These are phyloP conservation scores for Ogataea trehalophila DNA, from an alignment of 805 yeast genomes.

Conservation along the genomic window DNA sequence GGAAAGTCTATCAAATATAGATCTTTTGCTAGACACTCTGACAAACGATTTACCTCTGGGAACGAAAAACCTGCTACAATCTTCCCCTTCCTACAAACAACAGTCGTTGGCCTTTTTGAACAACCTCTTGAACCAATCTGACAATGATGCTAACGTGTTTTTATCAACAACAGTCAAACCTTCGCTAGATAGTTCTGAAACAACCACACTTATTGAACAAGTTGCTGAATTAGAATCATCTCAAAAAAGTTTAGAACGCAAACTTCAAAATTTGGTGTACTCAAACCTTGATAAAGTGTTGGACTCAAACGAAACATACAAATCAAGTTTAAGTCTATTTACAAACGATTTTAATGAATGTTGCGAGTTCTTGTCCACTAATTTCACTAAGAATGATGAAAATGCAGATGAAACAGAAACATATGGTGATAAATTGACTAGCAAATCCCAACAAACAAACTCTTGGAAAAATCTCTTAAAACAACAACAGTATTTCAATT, in stretches of 20 bases:
- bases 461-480: constrained; percentile 20
- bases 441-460: constrained; percentile 8
- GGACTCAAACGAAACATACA: constrained; percentile 30
- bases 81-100: constrained; percentile 25
- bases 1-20: constrained; percentile 14
- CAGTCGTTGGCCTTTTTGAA: constrained; percentile 32
- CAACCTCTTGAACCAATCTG: constrained; percentile 31
- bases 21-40: constrained; percentile 34
- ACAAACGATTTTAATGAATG: constrained; percentile 27
- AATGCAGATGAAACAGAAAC: constrained; percentile 2
- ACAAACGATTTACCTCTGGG: constrained; percentile 24
- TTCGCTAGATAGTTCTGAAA: constrained; percentile 15
- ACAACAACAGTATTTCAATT: constrained; percentile 13
- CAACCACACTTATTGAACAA: constrained; percentile 52
- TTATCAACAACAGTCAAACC: constrained; percentile 23
- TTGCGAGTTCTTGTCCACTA: constrained; percentile 28
- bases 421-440: constrained; percentile 1
- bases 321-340: constrained; percentile 32
- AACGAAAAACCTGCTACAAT: constrained; percentile 22
- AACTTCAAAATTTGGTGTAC: constrained; percentile 38
- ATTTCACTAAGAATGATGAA: constrained; percentile 25
- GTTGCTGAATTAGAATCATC: constrained; percentile 66
- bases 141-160: constrained; percentile 38
- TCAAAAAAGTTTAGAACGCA: constrained; percentile 43
- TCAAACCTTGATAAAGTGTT: constrained; percentile 42